Evolutionary conservation across 371 early-diverging fungal species (phyloP).

Genomic region (Actinomucor elegans): DNA sequence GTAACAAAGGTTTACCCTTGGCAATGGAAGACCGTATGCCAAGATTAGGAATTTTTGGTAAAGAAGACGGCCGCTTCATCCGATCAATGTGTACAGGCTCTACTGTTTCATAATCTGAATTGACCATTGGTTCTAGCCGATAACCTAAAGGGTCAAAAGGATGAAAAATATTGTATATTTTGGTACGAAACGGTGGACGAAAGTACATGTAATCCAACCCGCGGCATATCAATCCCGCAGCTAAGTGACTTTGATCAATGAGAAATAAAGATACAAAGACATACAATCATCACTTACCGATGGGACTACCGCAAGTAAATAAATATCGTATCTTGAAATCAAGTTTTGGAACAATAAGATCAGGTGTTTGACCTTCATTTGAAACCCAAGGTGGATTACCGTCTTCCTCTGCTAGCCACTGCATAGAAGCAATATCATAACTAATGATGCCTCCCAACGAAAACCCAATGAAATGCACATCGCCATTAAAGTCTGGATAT

Average conservation of each 20-base stretch:
- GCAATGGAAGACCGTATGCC: conserved; percentile 32
- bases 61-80: conserved; percentile 4
- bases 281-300: conserved; percentile 46
- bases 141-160: conserved; percentile 74
- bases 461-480: conserved; percentile 59
- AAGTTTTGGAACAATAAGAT: conserved; percentile 26
- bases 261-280: too few species aligned
- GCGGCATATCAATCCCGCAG: conserved; percentile 62
- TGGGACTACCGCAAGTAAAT: conserved; percentile 59
- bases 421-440: conserved; percentile 59
- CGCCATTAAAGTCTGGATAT: conserved; percentile 58
- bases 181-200: conserved; percentile 52
- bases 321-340: conserved; percentile 45
- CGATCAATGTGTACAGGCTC: conserved; percentile 44
- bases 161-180: conserved; percentile 65
- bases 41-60: conserved; percentile 31
- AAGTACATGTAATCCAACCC: conserved; percentile 54
- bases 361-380: conserved; percentile 13
- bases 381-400: conserved; percentile 22
- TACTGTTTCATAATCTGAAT: conserved; percentile 49
- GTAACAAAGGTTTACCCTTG: conserved; percentile 21
- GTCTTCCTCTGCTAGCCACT: conserved; percentile 37
- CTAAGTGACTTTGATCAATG: conserved; percentile 25
- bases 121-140: conserved; percentile 66
- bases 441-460: conserved; percentile 68